phyloP scores from a whole-genome alignment of 257 asterid genomes.

The Gentiana macrophylla region DNA sequence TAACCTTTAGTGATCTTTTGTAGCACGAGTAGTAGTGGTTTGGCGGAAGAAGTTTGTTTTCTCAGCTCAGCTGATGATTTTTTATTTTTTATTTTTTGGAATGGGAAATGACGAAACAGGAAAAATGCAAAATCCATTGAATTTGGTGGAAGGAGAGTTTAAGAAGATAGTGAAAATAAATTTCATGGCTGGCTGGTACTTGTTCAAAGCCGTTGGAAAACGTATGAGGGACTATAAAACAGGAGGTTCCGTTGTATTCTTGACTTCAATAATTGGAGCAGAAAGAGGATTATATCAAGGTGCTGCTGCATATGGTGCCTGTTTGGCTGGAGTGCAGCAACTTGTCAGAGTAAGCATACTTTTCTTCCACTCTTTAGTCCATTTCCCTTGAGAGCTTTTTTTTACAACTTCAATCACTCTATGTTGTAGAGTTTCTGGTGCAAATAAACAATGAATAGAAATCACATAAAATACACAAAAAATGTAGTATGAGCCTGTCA shows the following conservation, averaged over 20 bases:
- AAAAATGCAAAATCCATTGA: slow-evolving; percentile 72
- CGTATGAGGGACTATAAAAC: slow-evolving; percentile 64
- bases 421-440: no score
- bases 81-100: no score
- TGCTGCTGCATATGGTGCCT: slow-evolving; percentile 93
- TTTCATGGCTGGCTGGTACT: slow-evolving; percentile 80
- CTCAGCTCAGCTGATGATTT: no score
- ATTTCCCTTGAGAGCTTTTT: neutral
- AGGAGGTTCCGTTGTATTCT: slow-evolving; percentile 78
- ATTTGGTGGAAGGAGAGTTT: slow-evolving; percentile 56
- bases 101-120: slow-evolving; percentile 36
- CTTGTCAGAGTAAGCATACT: slow-evolving; percentile 57
- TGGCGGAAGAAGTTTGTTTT: no score
- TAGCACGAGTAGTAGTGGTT: no score
- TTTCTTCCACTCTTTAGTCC: neutral
- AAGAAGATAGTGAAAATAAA: slow-evolving; percentile 61
- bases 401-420: no score
- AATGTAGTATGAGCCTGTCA: no score
- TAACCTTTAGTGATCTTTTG: no score
- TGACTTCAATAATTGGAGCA: slow-evolving; percentile 68
- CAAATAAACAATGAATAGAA: no score
- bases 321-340: slow-evolving; percentile 89
- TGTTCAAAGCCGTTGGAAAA: slow-evolving; percentile 61
- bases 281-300: slow-evolving; percentile 94
- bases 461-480: no score